Evolutionary conservation across 225 moss, liverwort and hornwort species (phyloP).

Genomic region (Pseudoscleropodium purum): DNA sequence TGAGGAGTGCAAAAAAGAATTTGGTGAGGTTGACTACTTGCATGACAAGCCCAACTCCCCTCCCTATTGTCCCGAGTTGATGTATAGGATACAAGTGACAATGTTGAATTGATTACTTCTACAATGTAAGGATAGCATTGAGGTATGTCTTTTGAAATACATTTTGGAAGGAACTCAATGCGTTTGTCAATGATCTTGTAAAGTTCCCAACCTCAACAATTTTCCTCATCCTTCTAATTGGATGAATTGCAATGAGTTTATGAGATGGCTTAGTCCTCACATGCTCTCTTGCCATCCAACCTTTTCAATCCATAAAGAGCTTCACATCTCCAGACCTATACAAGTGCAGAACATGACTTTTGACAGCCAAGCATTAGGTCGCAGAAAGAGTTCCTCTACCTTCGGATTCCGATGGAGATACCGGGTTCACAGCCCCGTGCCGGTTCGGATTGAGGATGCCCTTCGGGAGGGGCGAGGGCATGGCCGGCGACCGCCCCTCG

Average conservation of each 20-base stretch:
- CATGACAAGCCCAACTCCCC: too few relatives aligned
- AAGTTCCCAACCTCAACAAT: not conserved
- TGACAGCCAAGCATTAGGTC: not conserved
- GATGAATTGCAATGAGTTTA: fast-evolving
- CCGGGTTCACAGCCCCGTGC: not conserved
- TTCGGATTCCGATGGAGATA: not conserved
- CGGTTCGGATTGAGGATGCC: not conserved
- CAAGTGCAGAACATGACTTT: not conserved
- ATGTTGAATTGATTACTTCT: too few relatives aligned
- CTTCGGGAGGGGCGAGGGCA: not conserved
- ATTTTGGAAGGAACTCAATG: not conserved
- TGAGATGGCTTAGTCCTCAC: not conserved
- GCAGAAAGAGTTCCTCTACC: not conserved
- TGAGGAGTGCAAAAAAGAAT: not conserved
- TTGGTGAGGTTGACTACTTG: too few relatives aligned
- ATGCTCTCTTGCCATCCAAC: not conserved
- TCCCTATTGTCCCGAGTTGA: fast-evolving
- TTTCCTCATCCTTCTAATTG: not conserved
- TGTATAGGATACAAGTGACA: fast-evolving
- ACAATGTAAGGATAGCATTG: not conserved
- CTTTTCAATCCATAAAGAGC: not conserved
- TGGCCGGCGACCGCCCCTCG: not conserved
- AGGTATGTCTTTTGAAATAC: not conserved
- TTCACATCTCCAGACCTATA: too few relatives aligned
- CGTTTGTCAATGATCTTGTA: fast-evolving